Percentiles rank a stretch among this genome's conserved stretches.
phyloP scores from a whole-genome alignment of 768 basidiomycete species.

The Termitomyces sp. region DNA sequence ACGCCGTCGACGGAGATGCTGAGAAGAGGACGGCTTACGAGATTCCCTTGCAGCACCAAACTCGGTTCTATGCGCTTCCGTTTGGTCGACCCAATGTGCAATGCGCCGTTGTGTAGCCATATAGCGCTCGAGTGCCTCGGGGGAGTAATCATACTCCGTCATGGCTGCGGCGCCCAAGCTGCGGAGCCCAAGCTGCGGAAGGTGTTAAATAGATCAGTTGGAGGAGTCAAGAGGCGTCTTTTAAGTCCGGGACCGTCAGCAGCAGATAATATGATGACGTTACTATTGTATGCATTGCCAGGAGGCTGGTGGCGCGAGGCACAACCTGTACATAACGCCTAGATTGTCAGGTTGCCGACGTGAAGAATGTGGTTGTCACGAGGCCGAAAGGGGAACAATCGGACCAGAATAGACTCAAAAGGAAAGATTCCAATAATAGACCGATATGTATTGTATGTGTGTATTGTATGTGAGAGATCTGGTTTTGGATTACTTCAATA shows the following conservation, averaged over 20 bases:
- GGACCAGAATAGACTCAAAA: conserved; percentile 6
- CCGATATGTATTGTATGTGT: no score
- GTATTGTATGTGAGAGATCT: neutral
- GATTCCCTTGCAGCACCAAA: conserved; percentile 19
- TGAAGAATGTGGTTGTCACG: conserved; percentile 7
- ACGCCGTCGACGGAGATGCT: conserved; percentile 4
- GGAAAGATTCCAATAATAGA: neutral
- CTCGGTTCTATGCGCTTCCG: conserved; percentile 33
- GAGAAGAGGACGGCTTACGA: conserved; percentile 8
- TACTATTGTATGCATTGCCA: neutral
- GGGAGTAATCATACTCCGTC: conserved; percentile 64
- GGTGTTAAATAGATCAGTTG: neutral
- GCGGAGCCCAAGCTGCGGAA: neutral
- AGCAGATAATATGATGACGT: neutral
- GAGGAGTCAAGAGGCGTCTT: conserved; percentile 10
- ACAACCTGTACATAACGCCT: neutral
- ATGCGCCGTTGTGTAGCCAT: conserved; percentile 45
- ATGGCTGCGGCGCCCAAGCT: conserved; percentile 24
- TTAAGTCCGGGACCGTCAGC: neutral
- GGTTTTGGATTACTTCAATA: no score
- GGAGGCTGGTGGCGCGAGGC: conserved; percentile 4
- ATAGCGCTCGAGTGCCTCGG: conserved; percentile 49
- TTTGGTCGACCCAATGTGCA: conserved; percentile 48
- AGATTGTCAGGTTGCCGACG: neutral
- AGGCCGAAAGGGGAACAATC: conserved; percentile 11